Base-by-base conservation (phyloP, 441 rosid genomes). In the Isatis lusitanica region DNA sequence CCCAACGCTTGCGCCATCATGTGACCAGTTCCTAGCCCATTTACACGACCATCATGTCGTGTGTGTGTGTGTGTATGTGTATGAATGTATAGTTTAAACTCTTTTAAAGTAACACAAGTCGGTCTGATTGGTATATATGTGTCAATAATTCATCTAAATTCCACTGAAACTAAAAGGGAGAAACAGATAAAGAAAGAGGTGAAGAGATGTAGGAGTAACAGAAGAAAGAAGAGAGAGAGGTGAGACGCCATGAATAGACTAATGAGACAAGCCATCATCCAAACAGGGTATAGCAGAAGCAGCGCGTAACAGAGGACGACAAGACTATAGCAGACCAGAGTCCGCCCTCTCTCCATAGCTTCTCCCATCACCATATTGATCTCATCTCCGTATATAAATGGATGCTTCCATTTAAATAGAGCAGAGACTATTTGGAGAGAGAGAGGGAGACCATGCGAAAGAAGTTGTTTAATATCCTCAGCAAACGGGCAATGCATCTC, bases 1-100 rank as follows among this genome's bases (percentile, higher is more conserved):
- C 85, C 87, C 11, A 84, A 76, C 71, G 86, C 86, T n/a, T 84
- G 86, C 73, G 68, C 58, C 15, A 47, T 86, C 62, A 80, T 83
- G 84, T 86, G 79, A 83, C 31, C 59, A 24, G n/a, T 28, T 53
- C 17, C 51, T 2, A 21, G 30, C 28, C 36, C 26, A 39, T 12
- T 43, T 59, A 18, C 31, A 10, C 5, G 44, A 58, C 63, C 44
- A 17, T 31, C 42, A 57, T 35, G 33, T 60, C 11, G 4, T 6
- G 1, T 12, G 17, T 11, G 4, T 52, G 17, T 35, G 15, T 17
- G 36, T 43, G 3, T 53, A 38, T 63, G 8, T 67, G 47, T 48
- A 21, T 21, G 24, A 21, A 21, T 21, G 24, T 21, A 1, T 40
- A 39, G 24, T 35, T 31, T 55, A 65, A 48, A 53, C 31, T 43